Conservation (phyloP, 2,329 filamentous ascomycete species). For the Phialophora verrucosa region DNA sequence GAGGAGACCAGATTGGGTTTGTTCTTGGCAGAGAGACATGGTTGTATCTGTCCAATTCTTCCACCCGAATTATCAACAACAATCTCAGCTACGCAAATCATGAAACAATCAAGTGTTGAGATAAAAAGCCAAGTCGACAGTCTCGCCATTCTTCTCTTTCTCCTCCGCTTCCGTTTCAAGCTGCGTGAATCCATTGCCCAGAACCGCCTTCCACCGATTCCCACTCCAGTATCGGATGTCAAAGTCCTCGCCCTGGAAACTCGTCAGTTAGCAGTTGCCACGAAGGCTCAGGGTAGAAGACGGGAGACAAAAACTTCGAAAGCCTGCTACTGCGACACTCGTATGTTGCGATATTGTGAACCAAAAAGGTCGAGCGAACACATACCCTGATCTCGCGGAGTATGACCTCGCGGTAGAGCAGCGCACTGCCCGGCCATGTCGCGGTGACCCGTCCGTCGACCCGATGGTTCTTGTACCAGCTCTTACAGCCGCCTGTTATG, state of each 20-base stretch:
- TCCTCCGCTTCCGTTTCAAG: constrained; percentile 43
- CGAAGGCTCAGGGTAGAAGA: background rate
- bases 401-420: constrained; percentile 46
- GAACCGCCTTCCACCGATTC: constrained; percentile 41
- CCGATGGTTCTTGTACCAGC: constrained; percentile 35
- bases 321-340: no score
- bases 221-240: constrained; percentile 25
- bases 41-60: background rate
- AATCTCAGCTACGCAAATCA: background rate
- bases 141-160: constrained; percentile 21
- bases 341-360: background rate
- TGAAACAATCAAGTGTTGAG: constrained; percentile 8
- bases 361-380: background rate
- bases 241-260: constrained; percentile 38
- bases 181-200: constrained; percentile 48
- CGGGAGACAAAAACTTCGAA: background rate
- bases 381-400: constrained; percentile 40
- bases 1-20: background rate
- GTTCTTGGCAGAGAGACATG: no score
- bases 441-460: constrained; percentile 34
- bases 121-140: constrained; percentile 33
- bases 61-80: no score
- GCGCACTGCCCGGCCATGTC: constrained; percentile 36
- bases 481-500: constrained; percentile 24
- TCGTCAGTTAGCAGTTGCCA: background rate